These are phyloP conservation scores for Clonostachys rosea DNA, from an alignment of 2,329 filamentous ascomycete genomes.

Conservation along the genomic window DNA sequence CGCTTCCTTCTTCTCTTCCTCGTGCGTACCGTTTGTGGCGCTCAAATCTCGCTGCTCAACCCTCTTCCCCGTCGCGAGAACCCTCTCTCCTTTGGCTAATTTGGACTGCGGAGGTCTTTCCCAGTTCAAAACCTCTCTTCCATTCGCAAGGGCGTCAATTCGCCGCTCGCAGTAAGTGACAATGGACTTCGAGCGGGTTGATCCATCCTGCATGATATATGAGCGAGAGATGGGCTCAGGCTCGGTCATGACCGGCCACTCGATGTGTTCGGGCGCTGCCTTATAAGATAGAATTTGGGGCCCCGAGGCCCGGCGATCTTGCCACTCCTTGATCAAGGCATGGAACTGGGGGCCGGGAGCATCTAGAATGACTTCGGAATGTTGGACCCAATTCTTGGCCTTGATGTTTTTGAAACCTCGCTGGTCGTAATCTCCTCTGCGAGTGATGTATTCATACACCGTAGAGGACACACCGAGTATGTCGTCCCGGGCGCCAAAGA, in stretches of 20 bases:
- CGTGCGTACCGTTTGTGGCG: no score
- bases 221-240: no score
- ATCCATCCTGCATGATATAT: no score
- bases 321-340: not conserved
- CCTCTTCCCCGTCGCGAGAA: not conserved
- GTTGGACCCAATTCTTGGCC: constrained; percentile 19
- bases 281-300: not conserved
- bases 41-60: no score
- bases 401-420: constrained; percentile 6
- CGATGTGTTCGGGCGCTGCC: not conserved
- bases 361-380: constrained; percentile 23
- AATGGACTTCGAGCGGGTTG: no score
- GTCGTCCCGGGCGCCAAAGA: constrained; percentile 10
- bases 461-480: constrained; percentile 24
- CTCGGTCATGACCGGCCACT: not conserved
- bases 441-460: constrained; percentile 26
- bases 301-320: not conserved
- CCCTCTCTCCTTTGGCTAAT: not conserved
- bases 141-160: no score
- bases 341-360: not conserved
- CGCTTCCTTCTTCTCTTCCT: no score
- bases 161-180: no score
- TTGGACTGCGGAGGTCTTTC: not conserved
- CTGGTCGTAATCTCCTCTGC: not conserved
- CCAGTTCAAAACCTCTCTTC: not conserved